phyloP scores from a whole-genome alignment of 2,329 filamentous ascomycete genomes.

The Scedosporium minutisporum region DNA sequence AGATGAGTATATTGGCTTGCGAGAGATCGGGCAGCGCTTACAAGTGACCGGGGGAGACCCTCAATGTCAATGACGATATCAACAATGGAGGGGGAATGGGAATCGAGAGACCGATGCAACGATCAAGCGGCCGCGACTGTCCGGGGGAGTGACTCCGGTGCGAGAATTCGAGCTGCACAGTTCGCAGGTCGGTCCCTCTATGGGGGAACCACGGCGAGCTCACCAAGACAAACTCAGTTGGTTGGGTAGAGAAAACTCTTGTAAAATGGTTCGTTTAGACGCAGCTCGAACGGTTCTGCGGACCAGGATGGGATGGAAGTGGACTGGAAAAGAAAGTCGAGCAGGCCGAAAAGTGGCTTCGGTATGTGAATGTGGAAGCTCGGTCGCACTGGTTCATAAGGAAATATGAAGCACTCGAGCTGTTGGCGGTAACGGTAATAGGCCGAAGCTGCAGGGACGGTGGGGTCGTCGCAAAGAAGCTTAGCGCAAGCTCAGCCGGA shows the following conservation, averaged over 20 bases:
- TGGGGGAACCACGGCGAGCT: background rate
- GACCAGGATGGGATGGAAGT: background rate
- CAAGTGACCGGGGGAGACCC: background rate
- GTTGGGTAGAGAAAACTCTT: background rate
- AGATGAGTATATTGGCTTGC: background rate
- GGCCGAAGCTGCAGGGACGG: background rate
- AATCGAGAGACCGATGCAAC: background rate
- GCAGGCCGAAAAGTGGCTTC: background rate
- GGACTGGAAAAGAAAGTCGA: background rate
- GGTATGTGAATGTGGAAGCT: background rate
- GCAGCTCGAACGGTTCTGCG: background rate
- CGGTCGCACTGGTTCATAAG: background rate
- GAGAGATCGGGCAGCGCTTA: background rate
- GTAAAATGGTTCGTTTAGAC: background rate
- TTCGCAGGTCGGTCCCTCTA: background rate
- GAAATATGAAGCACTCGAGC: background rate
- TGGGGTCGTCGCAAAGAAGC: background rate
- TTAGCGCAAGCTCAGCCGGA: background rate
- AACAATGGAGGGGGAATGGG: background rate
- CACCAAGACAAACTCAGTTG: background rate
- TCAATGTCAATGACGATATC: background rate
- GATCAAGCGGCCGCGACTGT: too few species aligned
- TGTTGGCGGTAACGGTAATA: background rate
- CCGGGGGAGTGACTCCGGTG: too few species aligned
- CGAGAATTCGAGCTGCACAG: background rate